Evolutionary conservation across 2,329 filamentous ascomycete species (phyloP), one percentile per base, ranked within the genome.

Genomic region (Aspergillus persii): DNA sequence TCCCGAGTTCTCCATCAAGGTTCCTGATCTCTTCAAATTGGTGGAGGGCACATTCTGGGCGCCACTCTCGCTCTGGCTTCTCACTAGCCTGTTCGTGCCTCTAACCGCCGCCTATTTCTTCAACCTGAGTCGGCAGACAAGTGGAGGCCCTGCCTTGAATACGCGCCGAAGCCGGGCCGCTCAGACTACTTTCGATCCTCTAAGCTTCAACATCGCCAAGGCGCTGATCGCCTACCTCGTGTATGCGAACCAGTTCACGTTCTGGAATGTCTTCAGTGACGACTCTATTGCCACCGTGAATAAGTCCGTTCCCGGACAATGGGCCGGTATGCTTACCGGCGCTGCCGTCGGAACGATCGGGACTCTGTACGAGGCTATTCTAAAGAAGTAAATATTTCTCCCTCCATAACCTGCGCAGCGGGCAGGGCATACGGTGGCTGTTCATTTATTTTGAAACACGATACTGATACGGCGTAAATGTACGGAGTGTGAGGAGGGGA

Each of bases 151-250:
- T 53, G 61, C 68, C 66, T 54, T 66, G 60, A 51, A 68, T 61
- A 51, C 74, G 66, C 59, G 68, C 68, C 33, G 58, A 58, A 12
- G 54, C 66, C 26, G 59, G 67, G 50, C 53, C 60, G 72, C 68
- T 15, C 58, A 61, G 30, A 49, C 69, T 5, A 70, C 63, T 47
- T 86, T 94, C 64, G 95, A 99, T 73, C 93, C 93, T 3, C 79
- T 98, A 71, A 90, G 89, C 26, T 99, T 96, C 79, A 96, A 93
- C 79, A 87, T 98, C 58, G 86, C 86, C 68, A 96, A 96, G 80
- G 93, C 89, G 0, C 74, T 98, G 56, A 76, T 93, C 60, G 87
- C 90, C 7, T 96, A 90, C 74, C 83, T 94, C 36, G 87, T 96
- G 18, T 96, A 93, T 72, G 85, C 83, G 8, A 86, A 74, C 8